Conservation (phyloP, 2,329 filamentous ascomycete genomes). For the Huntiella moniliformis region DNA sequence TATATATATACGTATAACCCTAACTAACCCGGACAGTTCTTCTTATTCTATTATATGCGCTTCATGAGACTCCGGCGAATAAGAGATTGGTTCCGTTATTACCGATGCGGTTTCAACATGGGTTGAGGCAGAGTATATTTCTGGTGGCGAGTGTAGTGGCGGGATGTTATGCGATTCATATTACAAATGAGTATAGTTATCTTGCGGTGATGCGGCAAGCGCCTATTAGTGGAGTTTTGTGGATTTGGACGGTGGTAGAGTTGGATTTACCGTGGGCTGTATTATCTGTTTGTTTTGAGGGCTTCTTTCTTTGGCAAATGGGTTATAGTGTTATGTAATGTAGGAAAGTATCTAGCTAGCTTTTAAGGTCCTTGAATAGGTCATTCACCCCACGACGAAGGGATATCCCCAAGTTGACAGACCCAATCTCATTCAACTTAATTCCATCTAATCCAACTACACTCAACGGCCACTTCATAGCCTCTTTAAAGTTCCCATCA, state of each 20-base stretch:
- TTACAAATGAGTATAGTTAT: conserved; percentile 65
- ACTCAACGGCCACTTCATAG: background rate
- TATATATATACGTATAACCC: background rate
- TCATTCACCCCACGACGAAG: background rate
- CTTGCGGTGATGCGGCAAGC: conserved; percentile 81
- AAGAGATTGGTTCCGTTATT: conserved; percentile 31
- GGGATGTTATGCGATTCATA: conserved; percentile 64
- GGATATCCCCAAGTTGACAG: too few species aligned
- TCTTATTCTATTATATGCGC: conserved; percentile 32
- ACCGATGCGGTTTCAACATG: conserved; percentile 23
- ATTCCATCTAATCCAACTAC: background rate
- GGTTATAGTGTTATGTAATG: conserved; percentile 30
- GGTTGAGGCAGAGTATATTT: conserved; percentile 43
- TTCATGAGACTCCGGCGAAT: conserved; percentile 34
- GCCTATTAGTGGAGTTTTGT: conserved; percentile 73
- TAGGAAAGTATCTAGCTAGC: background rate
- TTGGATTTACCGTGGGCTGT: conserved; percentile 52
- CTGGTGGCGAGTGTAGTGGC: conserved; percentile 37
- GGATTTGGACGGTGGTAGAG: conserved; percentile 87
- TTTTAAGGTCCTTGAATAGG: background rate
- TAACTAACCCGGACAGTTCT: conserved; percentile 26
- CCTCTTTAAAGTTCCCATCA: conserved; percentile 5
- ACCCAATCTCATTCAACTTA: background rate
- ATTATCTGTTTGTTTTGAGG: conserved; percentile 28
- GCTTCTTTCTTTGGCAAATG: conserved; percentile 27